These are phyloP conservation scores for Lathyrus sativus DNA, from an alignment of 306 rosid genomes.

Conservation along the genomic window DNA sequence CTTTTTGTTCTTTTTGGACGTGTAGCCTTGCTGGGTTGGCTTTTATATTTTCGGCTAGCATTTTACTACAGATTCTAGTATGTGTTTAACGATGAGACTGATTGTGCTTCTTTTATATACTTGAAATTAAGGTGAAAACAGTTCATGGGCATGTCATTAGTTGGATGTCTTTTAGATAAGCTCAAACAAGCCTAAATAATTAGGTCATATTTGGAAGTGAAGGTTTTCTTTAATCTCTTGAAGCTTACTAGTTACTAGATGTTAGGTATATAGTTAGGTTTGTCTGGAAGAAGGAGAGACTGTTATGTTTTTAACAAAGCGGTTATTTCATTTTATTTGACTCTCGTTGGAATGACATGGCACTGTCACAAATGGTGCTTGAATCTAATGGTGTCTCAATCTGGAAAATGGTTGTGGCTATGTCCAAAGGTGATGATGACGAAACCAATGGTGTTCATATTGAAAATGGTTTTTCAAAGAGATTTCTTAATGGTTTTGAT, in stretches of 20 bases:
- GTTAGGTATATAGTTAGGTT: too few relatives aligned
- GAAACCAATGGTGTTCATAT: slow-evolving; percentile 22
- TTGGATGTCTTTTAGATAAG: neutral
- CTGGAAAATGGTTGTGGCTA: slow-evolving; percentile 83
- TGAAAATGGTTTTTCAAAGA: slow-evolving; percentile 54
- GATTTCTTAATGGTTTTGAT: slow-evolving; percentile 24
- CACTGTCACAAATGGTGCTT: slow-evolving; percentile 57
- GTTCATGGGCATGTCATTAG: neutral
- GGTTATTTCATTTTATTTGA: neutral
- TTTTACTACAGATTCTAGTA: too few relatives aligned
- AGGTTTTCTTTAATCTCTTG: too few relatives aligned
- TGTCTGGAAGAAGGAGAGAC: too few relatives aligned
- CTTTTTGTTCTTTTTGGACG: too few relatives aligned
- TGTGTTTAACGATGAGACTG: too few relatives aligned
- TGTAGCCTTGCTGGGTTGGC: too few relatives aligned
- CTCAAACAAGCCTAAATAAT: neutral
- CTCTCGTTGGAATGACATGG: neutral
- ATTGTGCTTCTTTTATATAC: too few relatives aligned
- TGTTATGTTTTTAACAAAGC: neutral
- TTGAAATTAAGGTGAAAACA: neutral
- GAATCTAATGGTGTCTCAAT: slow-evolving; percentile 72
- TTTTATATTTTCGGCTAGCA: too few relatives aligned
- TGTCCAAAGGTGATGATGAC: slow-evolving; percentile 36
- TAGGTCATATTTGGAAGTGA: too few relatives aligned
- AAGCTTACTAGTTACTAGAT: too few relatives aligned